Percentiles rank a stretch among this genome's conserved stretches.
These are phyloP conservation scores for Aspergillus ellipticus DNA, from an alignment of 495 filamentous ascomycete species.

Conservation along the genomic window DNA sequence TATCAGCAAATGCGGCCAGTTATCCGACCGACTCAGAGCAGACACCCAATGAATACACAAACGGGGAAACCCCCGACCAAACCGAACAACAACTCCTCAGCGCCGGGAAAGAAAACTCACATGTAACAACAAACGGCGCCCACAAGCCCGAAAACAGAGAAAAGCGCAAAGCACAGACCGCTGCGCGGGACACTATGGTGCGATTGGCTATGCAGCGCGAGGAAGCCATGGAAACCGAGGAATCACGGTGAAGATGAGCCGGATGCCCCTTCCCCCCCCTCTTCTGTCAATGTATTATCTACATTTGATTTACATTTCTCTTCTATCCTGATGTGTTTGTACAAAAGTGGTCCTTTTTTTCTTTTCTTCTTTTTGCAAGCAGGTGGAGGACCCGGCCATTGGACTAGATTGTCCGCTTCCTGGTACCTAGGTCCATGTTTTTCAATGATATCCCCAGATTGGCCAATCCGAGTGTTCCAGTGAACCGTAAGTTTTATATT, in stretches of 20 bases:
- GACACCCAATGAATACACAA: background rate
- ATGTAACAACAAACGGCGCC: slow-evolving; percentile 1
- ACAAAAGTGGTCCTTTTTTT: background rate
- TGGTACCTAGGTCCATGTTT: background rate
- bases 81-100: background rate
- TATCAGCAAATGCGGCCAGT: background rate
- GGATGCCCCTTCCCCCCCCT: background rate
- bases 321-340: slow-evolving; percentile 1
- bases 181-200: slow-evolving; percentile 36
- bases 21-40: background rate
- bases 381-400: too few species aligned
- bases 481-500: background rate
- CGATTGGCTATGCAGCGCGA: slow-evolving; percentile 42
- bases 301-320: background rate
- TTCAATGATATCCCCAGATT: background rate
- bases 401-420: too few species aligned
- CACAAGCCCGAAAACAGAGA: slow-evolving; percentile 16
- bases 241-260: slow-evolving; percentile 16
- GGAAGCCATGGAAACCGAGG: slow-evolving; percentile 40
- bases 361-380: background rate
- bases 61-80: background rate
- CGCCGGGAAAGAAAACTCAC: slow-evolving; percentile 15
- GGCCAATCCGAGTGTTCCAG: background rate
- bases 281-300: slow-evolving; percentile 17
- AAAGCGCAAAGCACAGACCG: slow-evolving; percentile 36